phyloP scores from a whole-genome alignment of 805 yeast genomes.

The Schwanniomyces polymorphus region DNA sequence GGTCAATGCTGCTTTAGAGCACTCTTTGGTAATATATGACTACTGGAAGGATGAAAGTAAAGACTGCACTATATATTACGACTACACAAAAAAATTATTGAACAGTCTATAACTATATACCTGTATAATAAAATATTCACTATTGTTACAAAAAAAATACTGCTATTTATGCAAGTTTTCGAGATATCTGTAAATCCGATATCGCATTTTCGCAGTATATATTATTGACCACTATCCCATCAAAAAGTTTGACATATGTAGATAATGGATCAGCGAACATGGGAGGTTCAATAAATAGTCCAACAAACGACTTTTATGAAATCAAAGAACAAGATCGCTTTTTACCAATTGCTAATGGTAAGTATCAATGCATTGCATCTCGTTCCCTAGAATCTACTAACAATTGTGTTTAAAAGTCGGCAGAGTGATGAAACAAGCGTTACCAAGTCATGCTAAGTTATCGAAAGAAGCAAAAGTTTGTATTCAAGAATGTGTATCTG shows the following conservation, averaged over 20 bases:
- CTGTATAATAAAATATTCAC: neutral
- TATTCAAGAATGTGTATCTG: constrained; percentile 82
- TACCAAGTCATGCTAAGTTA: constrained; percentile 72
- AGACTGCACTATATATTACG: constrained; percentile 31
- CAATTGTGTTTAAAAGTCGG: constrained; percentile 42
- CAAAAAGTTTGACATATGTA: neutral
- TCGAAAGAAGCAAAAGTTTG: constrained; percentile 79
- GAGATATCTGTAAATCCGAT: constrained; percentile 12
- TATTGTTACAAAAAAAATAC: too few species aligned
- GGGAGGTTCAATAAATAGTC: constrained; percentile 1
- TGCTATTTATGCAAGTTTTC: neutral
- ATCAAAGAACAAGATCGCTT: constrained; percentile 46
- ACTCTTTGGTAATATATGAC: constrained; percentile 25
- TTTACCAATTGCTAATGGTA: constrained; percentile 45
- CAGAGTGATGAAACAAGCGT: constrained; percentile 73
- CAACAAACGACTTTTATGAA: constrained; percentile 36
- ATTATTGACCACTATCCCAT: neutral
- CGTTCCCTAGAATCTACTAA: constrained; percentile 2
- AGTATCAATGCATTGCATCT: constrained; percentile 8
- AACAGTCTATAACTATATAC: constrained; percentile 8
- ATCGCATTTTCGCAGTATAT: constrained; percentile 12
- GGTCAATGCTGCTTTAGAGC: constrained; percentile 21
- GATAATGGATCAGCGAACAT: neutral
- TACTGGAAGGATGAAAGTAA: constrained; percentile 36
- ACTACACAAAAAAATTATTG: constrained; percentile 22